Conservation (phyloP, 768 basidiomycete genomes). For the Ramaria sp. region DNA sequence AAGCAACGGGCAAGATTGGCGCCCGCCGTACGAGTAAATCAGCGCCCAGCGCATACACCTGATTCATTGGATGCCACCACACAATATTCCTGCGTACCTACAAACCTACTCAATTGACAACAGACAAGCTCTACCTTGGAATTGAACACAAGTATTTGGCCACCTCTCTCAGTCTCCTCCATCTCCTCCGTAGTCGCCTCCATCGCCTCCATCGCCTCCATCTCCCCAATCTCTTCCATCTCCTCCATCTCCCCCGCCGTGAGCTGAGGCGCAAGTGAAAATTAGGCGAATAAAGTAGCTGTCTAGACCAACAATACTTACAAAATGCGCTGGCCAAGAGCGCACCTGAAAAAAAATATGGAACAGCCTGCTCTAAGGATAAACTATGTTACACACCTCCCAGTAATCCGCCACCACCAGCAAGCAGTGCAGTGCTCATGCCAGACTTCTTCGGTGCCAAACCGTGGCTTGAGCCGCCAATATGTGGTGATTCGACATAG, state of each 20-base stretch:
- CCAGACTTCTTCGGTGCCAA: slow-evolving; percentile 32
- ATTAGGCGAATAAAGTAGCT: not conserved
- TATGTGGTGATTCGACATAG: slow-evolving; percentile 5
- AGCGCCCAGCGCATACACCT: no score
- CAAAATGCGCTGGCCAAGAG: slow-evolving; percentile 1
- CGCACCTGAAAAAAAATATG: not conserved
- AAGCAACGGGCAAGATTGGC: no score
- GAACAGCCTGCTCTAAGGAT: slow-evolving; percentile 28
- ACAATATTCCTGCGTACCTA: no score
- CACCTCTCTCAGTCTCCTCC: not conserved
- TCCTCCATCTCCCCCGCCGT: slow-evolving; percentile 6
- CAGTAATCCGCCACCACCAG: slow-evolving; percentile 55
- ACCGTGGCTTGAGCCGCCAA: slow-evolving; percentile 20
- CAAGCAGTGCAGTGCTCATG: slow-evolving; percentile 36
- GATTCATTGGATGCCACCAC: no score
- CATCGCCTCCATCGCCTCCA: slow-evolving; percentile 8
- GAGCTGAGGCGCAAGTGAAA: not conserved
- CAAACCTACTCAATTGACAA: not conserved
- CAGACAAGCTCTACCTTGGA: not conserved
- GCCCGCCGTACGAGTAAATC: no score
- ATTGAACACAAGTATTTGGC: not conserved
- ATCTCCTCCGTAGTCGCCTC: slow-evolving; percentile 8
- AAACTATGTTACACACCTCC: slow-evolving; percentile 44
- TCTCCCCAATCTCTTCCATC: not conserved
- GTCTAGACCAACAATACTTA: not conserved